Base-by-base conservation (phyloP, 169 alveolate genomes). In the Eimeria zaria region DNA sequence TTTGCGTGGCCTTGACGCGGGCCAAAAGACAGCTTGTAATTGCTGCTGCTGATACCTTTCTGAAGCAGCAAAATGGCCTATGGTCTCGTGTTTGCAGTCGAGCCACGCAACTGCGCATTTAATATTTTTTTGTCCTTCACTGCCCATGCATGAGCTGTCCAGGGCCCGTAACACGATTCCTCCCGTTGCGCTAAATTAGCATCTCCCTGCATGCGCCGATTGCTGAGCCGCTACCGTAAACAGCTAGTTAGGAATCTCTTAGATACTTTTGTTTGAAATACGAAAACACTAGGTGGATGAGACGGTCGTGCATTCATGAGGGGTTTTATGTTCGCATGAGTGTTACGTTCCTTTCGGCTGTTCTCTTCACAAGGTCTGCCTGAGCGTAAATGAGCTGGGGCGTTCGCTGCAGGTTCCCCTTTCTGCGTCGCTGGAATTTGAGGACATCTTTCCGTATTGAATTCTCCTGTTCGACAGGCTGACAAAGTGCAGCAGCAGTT, bases 1-100 rank as follows among this genome's bases (percentile, higher is more conserved):
- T 95, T 41, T 89, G 93, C 51, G 97, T 95, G 27, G 96, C 97
- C 36, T 51, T 95, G 62, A 89, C 93, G 12, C 89, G 97, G 14
- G 97, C 97, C 30, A 85, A 69, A 48, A 51, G 96, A 22, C 97
- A 95, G 71, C 78, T 95, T 41, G 89, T 95, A 6, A 74, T 95
- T n/a, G 93, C 89, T 20, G 88, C 89, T 41, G 69, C 69, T 0
- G 88, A 64, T 18, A 53, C 95, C 5, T 48, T 89, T 55, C 36
- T 95, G 9, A 88, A 48, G 58, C 89, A 58, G n/a, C 89, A 80
- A 46, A 20, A 30, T 7, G 22, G 76, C 41, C 76, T 84, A 8
- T 84, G 92, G 92, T 39, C 92, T 16, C 92, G 48, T 33, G 55
- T 84, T 53, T 84, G 92, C 60, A 55, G 76, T 36, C 92, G 60